Evolutionary conservation across 1,284 basidiomycete species (phyloP), one percentile per base, ranked within the genome.

Genomic region (Bondarzewia mesenterica): DNA sequence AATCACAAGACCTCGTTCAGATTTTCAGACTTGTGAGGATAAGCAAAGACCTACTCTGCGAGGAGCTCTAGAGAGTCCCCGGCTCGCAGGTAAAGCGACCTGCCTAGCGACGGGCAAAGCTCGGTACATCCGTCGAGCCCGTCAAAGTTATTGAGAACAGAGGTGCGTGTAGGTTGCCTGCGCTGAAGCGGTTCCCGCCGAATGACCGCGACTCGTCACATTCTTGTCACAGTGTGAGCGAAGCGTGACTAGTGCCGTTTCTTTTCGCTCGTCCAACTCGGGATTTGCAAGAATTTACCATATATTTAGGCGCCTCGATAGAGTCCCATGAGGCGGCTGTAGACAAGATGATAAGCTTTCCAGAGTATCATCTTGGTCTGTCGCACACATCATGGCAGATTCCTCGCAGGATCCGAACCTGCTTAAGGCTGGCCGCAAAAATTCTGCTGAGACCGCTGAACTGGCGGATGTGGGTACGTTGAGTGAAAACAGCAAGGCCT

Each of bases 81-180:
- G 70, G 50, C 70, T 70, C 50, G 71, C 66, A 54, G 70, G 67
- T 53, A 71, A 66, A 46, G 70, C 65, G 53, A 70, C 70, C 60
- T 72, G 73, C 66, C 74, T 75, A 47, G 74, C 69, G 55, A 75
- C 70, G 65, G 74, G 66, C 57, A 79, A 64, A 58, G 71, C 72
- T 63, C 79, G 77, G 71, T 81, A 74, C 80, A 84, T 84, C 54
- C 58, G 63, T 54, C 39, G 38, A 37, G 12, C 21, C 23, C 32
- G 26, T 32, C n/a, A n/a, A 32, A 32, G 29, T 32, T 32, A n/a
- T 32, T 32, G 29, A 32, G 29, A 32, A 32, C n/a, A n/a, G n/a
- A n/a, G n/a, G n/a, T 32, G 29, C 29, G 29, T 32, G 29, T 32
- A 10, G 10, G 29, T n/a, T 32, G 29, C n/a, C 29, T n/a, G 29